phyloP scores from a whole-genome alignment of 306 rosid genomes.

The Calophaca sinica region DNA sequence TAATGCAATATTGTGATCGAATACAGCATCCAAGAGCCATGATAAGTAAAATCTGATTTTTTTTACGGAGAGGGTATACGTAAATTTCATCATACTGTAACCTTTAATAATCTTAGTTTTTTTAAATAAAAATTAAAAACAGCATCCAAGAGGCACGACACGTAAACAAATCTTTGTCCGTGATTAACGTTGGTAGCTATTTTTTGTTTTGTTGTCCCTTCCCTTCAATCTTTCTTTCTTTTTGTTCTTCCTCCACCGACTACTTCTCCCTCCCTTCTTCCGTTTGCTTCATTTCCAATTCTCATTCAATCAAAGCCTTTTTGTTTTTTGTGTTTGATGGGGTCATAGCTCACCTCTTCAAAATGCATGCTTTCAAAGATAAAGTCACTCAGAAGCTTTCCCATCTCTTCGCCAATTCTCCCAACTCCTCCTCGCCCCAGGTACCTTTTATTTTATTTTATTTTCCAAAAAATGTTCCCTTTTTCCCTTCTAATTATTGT shows the following conservation, averaged over 20 bases:
- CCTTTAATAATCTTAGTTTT: no score
- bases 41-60: no score
- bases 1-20: no score
- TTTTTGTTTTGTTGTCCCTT: background rate
- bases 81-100: no score
- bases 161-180: constrained; percentile 18
- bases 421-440: constrained; percentile 51
- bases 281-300: background rate
- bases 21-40: no score
- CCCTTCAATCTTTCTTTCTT: background rate
- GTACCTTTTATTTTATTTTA: constrained; percentile 39
- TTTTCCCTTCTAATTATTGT: background rate
- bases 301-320: constrained; percentile 13
- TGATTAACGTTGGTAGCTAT: constrained; percentile 17
- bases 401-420: constrained; percentile 64
- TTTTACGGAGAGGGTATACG: no score
- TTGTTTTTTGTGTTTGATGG: constrained; percentile 28
- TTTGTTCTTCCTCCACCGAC: constrained; percentile 22
- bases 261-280: constrained; percentile 2
- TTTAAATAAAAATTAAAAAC: no score
- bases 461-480: background rate
- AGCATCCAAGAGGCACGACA: background rate
- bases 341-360: constrained; percentile 27
- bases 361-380: constrained; percentile 72
- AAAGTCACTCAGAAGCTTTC: constrained; percentile 71